A percentile compares a stretch with the other conserved stretches of the same genome.
Evolutionary conservation across 208 protist genomes (phyloP).

Genomic region (Trypanosomatidae sp.): DNA sequence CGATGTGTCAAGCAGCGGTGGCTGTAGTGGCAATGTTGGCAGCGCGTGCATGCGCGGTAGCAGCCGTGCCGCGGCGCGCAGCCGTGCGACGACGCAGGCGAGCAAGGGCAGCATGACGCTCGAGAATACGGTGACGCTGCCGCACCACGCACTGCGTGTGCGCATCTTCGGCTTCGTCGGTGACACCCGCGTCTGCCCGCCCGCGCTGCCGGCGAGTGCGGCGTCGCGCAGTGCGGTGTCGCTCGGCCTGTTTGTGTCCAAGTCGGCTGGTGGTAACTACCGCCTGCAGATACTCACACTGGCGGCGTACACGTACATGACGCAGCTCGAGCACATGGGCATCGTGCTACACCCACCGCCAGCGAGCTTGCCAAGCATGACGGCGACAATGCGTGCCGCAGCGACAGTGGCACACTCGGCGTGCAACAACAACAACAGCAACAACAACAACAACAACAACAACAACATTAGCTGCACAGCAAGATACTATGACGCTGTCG

Average conservation of each 20-base stretch:
- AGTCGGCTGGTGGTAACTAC: conserved; percentile 39
- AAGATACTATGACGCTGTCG: too few species aligned
- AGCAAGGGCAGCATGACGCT: too few species aligned
- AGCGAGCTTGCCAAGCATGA: too few species aligned
- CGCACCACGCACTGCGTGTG: conserved; percentile 17
- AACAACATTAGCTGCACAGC: too few species aligned
- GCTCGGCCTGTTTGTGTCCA: conserved; percentile 34
- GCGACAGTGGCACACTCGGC: too few species aligned
- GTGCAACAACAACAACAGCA: background rate
- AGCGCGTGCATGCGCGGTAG: conserved; percentile 2
- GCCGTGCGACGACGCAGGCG: too few species aligned
- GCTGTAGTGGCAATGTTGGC: background rate
- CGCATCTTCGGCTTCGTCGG: conserved; percentile 52
- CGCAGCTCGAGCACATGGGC: conserved; percentile 29
- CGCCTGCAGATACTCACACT: conserved; percentile 25
- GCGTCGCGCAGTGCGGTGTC: conserved; percentile 16
- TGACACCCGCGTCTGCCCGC: conserved; percentile 25
- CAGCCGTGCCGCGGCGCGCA: conserved; percentile 2
- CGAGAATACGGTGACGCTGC: conserved; percentile 22
- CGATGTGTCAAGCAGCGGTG: conserved; percentile 1
- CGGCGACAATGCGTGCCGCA: too few species aligned
- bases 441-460: too few species aligned
- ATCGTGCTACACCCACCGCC: too few species aligned
- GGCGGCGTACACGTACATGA: conserved; percentile 33
- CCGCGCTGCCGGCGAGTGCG: conserved; percentile 13